phyloP scores from a whole-genome alignment of 2,329 filamentous ascomycete species.

The Penicillium verrucosum region DNA sequence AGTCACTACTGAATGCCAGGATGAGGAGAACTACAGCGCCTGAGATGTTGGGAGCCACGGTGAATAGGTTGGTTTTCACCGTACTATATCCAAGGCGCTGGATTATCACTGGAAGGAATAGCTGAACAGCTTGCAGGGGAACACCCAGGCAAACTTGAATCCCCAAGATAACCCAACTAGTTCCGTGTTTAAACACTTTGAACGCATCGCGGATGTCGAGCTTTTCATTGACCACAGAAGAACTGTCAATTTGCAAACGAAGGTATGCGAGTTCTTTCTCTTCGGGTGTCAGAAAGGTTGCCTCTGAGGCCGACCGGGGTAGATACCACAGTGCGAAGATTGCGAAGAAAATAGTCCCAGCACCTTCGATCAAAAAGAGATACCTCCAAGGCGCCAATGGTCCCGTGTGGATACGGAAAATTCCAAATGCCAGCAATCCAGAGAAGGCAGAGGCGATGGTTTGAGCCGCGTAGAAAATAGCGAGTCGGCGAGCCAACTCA shows the following conservation, averaged over 20 bases:
- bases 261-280: constrained; percentile 40
- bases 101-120: constrained; percentile 33
- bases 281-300: constrained; percentile 38
- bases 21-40: constrained; percentile 68
- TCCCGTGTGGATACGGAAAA: constrained; percentile 39
- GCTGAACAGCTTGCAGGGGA: constrained; percentile 27
- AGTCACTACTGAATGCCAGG: constrained; percentile 66
- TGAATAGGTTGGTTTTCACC: constrained; percentile 63
- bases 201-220: constrained; percentile 30
- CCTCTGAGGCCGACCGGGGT: constrained; percentile 37
- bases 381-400: constrained; percentile 43
- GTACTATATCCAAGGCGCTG: constrained; percentile 44
- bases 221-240: constrained; percentile 31
- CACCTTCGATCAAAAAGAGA: constrained; percentile 48
- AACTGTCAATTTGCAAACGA: constrained; percentile 36
- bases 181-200: constrained; percentile 28
- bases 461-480: constrained; percentile 31
- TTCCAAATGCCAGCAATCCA: constrained; percentile 38
- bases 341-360: constrained; percentile 39
- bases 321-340: constrained; percentile 41
- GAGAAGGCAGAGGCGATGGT: constrained; percentile 32
- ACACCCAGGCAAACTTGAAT: constrained; percentile 32
- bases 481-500: constrained; percentile 28
- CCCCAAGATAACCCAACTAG: constrained; percentile 27
- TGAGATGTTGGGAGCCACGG: constrained; percentile 68